phyloP scores from a whole-genome alignment of 129 eudicot species.

The Escallonia rubra region DNA sequence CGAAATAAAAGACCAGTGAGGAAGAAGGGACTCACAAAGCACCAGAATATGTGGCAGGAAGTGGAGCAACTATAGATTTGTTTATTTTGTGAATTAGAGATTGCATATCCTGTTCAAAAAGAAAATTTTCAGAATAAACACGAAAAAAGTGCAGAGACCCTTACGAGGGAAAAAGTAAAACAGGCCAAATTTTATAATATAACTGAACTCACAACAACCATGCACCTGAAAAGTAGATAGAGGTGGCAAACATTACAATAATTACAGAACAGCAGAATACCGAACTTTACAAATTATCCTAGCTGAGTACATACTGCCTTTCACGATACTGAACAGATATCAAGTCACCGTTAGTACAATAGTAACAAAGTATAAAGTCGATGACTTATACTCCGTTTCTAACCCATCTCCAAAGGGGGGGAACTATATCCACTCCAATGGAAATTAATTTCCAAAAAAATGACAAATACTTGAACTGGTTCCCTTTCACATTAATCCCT shows the following conservation, averaged over 20 bases:
- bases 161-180: background rate
- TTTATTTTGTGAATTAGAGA: constrained; percentile 87
- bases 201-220: background rate
- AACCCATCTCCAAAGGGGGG: no score
- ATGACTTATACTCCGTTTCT: no score
- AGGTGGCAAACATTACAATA: background rate
- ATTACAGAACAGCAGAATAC: background rate
- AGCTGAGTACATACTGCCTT: background rate
- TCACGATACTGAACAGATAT: background rate
- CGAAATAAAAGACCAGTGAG: background rate
- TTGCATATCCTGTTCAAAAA: constrained; percentile 78
- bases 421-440: no score
- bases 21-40: constrained; percentile 64
- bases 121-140: constrained; percentile 11
- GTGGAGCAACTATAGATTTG: constrained; percentile 83
- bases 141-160: background rate
- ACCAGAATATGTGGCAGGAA: constrained; percentile 82
- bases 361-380: no score
- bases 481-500: no score
- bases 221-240: background rate
- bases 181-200: background rate
- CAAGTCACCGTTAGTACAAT: no score
- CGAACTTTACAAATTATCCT: background rate
- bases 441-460: no score
- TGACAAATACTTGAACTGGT: no score